Evolutionary conservation across 805 yeast species (phyloP).

Genomic region (Starmerella floricola): DNA sequence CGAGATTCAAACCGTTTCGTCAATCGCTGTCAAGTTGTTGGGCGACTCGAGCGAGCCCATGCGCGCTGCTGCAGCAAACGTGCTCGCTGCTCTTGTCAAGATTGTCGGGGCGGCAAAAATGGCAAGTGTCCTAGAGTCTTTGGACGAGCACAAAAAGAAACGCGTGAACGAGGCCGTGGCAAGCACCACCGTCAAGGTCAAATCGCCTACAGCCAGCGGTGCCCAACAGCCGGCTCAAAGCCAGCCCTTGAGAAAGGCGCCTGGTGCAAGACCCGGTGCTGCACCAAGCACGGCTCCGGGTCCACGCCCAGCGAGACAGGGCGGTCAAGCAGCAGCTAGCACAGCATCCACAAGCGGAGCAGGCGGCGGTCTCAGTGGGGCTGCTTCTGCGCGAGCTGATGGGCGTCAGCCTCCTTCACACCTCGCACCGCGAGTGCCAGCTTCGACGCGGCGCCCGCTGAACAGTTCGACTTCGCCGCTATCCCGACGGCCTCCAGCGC

Average conservation of each 20-base stretch:
- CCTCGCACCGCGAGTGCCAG: constrained; percentile 2
- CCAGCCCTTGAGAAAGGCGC: no score
- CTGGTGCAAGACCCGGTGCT: background rate
- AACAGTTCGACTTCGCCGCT: background rate
- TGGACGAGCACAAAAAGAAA: constrained; percentile 63
- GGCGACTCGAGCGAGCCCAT: constrained; percentile 77
- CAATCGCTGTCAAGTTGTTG: constrained; percentile 47
- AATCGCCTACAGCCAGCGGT: background rate
- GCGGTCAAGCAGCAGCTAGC: background rate
- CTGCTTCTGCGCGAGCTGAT: no score
- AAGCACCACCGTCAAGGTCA: constrained; percentile 43
- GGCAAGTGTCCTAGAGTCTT: constrained; percentile 45
- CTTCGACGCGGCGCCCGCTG: background rate
- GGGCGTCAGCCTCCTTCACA: background rate
- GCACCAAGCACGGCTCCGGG: background rate
- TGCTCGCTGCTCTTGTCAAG: constrained; percentile 71
- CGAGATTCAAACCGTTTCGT: constrained; percentile 49
- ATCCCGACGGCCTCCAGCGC: constrained; percentile 1
- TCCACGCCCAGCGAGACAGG: no score
- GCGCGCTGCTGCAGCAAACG: constrained; percentile 62
- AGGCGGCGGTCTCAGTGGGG: no score
- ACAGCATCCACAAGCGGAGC: no score
- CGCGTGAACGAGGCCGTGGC: constrained; percentile 53
- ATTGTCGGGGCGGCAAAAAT: constrained; percentile 65
- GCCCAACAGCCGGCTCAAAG: background rate